Evolutionary conservation across 805 yeast genomes (phyloP), one percentile per base, ranked within the genome.

Genomic region (Candida silvicultrix): DNA sequence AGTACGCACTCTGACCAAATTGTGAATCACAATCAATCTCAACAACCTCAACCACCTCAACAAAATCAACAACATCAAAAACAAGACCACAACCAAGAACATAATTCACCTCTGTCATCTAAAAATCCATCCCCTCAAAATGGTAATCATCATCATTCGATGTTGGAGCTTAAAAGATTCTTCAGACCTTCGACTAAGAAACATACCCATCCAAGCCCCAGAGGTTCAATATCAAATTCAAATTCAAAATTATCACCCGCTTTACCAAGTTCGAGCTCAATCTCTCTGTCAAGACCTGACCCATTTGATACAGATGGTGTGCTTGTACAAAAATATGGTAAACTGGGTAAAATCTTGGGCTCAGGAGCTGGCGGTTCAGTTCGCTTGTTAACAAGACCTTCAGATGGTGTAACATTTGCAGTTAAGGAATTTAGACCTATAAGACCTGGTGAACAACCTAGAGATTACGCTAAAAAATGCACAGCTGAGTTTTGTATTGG

Each of bases 351-450:
- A 59, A 75, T 82, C 47, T 64, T 86, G 41, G 95, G 95, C 16
- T 80, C 89, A 1, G 95, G 95, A 46, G 95, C 94, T 12, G 95
- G 95, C 42, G 95, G 95, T 7, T 78, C 89, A 1, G 95, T 86
- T n/a, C 73, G 85, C 54, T 68, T 85, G 40, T 73, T 86, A 21
- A 75, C 75, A 9, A 75, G 92, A 56, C 83, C 85, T 38, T 67
- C 78, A 36, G 92, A 85, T 63, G 78, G 79, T 55, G 77, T 77
- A 34, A 78, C 85, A 0, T 85, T 86, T 69, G 95, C 95, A 1
- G 94, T 86, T 16, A 86, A 86, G 59, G 92, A 86, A 63, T 86
- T 86, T 58, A 75, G 92, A 56, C 78, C 87, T 14, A 74, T 85
- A 50, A 74, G 83, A 59, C 77, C 82, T 36, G 82, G 78, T 58